These are phyloP conservation scores for Globisporangium spinosum DNA, from an alignment of 352 stramenopile species.

Conservation along the genomic window DNA sequence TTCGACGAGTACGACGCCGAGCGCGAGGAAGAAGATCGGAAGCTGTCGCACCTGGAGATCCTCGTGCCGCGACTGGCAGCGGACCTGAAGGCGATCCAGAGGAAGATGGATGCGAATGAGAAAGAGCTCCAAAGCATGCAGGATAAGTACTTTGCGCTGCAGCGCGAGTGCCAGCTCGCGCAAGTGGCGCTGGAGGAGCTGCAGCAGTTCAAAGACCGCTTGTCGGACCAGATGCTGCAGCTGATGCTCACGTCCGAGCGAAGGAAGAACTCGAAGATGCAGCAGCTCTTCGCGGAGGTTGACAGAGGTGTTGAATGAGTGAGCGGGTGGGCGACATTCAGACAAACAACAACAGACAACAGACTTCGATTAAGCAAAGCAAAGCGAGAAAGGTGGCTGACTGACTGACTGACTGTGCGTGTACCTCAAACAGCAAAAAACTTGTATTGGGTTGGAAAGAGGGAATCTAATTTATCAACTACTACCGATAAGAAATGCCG, in stretches of 20 bases:
- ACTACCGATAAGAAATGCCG: constrained; percentile 18
- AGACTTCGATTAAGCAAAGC: background rate
- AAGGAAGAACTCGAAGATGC: constrained; percentile 72
- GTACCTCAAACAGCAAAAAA: constrained; percentile 23
- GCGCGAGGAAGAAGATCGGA: constrained; percentile 40
- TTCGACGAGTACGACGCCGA: constrained; percentile 36
- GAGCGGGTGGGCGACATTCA: background rate
- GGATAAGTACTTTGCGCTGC: constrained; percentile 31
- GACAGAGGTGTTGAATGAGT: constrained; percentile 20
- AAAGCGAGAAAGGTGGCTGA: background rate
- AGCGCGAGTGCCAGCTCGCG: constrained; percentile 50
- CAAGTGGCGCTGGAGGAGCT: constrained; percentile 67
- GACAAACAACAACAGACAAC: background rate
- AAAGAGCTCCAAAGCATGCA: constrained; percentile 34
- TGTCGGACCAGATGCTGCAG: constrained; percentile 75
- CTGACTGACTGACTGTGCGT: background rate
- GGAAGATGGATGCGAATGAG: constrained; percentile 43
- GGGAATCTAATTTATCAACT: constrained; percentile 38
- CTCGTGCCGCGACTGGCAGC: constrained; percentile 54
- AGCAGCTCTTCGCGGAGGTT: constrained; percentile 67
- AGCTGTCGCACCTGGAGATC: constrained; percentile 58
- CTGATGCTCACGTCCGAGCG: constrained; percentile 62
- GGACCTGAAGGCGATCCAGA: constrained; percentile 45
- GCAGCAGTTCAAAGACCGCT: constrained; percentile 67
- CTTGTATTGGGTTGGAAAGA: constrained; percentile 14